phyloP scores from a whole-genome alignment of 2,329 filamentous ascomycete species.

The Trichoderma sp. region DNA sequence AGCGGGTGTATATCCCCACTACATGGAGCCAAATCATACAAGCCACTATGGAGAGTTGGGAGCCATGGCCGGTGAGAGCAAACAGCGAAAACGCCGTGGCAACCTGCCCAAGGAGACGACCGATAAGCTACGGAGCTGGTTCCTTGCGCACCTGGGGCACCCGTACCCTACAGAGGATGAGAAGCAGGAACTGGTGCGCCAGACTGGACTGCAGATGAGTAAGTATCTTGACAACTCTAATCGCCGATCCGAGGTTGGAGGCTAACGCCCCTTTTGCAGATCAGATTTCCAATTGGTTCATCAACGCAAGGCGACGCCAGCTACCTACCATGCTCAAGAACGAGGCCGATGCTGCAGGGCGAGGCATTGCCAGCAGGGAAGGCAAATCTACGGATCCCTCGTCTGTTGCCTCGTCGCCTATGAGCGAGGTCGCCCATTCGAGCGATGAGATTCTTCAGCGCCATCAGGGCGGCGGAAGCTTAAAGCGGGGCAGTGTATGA shows the following conservation, averaged over 20 bases:
- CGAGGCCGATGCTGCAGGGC: conserved; percentile 48
- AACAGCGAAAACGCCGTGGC: conserved; percentile 66
- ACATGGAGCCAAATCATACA: conserved; percentile 39
- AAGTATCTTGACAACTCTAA: conserved; percentile 35
- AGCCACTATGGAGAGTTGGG: conserved; percentile 42
- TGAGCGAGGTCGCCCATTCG: conserved; percentile 46
- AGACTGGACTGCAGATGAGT: conserved; percentile 78
- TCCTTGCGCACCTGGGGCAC: conserved; percentile 71
- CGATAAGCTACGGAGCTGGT: conserved; percentile 77
- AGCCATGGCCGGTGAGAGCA: conserved; percentile 46
- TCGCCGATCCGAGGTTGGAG: not conserved
- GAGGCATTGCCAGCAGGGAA: not conserved
- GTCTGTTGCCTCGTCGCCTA: not conserved
- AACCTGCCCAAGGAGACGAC: conserved; percentile 91
- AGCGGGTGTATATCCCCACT: conserved; percentile 35
- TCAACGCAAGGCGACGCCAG: conserved; percentile 69
- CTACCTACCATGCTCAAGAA: conserved; percentile 59
- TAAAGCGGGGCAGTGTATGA: conserved; percentile 49
- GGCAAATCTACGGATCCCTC: not conserved
- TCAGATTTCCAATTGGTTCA: conserved; percentile 79
- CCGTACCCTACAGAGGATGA: conserved; percentile 87
- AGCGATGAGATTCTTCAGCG: conserved; percentile 39
- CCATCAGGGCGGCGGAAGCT: conserved; percentile 34
- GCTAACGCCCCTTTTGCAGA: conserved; percentile 40
- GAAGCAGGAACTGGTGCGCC: conserved; percentile 75